Evolutionary conservation across 768 basidiomycete species (phyloP).

Genomic region (Chlorophyllum brunneum): DNA sequence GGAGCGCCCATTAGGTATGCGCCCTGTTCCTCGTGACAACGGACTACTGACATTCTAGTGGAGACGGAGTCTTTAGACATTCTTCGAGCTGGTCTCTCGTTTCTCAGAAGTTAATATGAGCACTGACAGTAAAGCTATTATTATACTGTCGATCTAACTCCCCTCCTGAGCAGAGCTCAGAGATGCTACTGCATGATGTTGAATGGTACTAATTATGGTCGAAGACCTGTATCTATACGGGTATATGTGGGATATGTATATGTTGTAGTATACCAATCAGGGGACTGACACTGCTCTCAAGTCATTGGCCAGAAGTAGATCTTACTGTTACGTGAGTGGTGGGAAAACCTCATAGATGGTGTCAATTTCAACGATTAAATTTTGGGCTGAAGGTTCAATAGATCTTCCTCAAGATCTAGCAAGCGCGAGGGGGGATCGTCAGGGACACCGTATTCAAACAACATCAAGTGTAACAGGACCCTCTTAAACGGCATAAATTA

Average conservation of each 20-base stretch:
- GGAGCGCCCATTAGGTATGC: neutral
- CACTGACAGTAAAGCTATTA: constrained; percentile 1
- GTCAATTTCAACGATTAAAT: neutral
- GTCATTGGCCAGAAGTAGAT: neutral
- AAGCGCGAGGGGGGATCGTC: neutral
- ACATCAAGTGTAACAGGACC: neutral
- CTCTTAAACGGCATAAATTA: constrained; percentile 3
- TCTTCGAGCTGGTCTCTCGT: constrained; percentile 5
- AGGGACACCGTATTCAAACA: constrained; percentile 8
- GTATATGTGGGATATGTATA: neutral
- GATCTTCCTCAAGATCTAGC: constrained; percentile 10
- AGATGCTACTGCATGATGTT: neutral
- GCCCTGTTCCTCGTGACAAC: neutral
- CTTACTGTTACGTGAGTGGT: constrained; percentile 5
- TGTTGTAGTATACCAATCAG: neutral
- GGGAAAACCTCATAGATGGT: constrained; percentile 2
- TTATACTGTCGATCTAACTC: constrained; percentile 9
- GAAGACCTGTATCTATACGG: neutral
- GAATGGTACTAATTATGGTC: constrained; percentile 2
- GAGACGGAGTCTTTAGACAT: constrained; percentile 12
- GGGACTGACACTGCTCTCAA: neutral
- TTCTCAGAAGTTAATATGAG: constrained; percentile 1
- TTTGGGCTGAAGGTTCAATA: neutral
- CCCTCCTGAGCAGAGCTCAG: neutral
- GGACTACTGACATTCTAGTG: neutral